Conservation (phyloP, 352 stramenopile genomes). For the Globisporangium mamillatum region DNA sequence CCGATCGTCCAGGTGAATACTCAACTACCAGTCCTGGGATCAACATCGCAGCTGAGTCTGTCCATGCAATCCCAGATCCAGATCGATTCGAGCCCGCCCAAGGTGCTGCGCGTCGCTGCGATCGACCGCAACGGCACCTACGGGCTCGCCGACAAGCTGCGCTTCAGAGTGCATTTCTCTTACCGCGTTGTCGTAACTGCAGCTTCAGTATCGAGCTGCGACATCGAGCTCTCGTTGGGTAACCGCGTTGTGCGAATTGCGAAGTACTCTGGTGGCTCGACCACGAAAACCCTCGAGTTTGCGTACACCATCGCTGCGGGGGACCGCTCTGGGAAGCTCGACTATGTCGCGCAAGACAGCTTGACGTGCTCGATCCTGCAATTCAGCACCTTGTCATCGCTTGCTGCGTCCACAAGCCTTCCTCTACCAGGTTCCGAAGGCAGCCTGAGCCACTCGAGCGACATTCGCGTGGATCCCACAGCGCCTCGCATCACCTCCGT, state of each 20-base stretch:
- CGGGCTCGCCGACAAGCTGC: conserved; percentile 33
- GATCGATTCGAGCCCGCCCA: conserved; percentile 40
- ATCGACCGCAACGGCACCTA: conserved; percentile 46
- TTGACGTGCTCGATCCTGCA: conserved; percentile 51
- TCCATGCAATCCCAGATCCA: conserved; percentile 30
- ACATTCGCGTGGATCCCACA: conserved; percentile 40
- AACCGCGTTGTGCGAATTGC: conserved; percentile 33
- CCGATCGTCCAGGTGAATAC: conserved; percentile 27
- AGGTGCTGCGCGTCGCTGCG: conserved; percentile 28
- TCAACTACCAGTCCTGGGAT: conserved; percentile 30
- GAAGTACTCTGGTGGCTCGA: conserved; percentile 45
- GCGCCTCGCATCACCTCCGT: conserved; percentile 48
- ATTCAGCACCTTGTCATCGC: conserved; percentile 37
- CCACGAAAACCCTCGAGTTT: conserved; percentile 48
- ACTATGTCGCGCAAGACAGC: conserved; percentile 41
- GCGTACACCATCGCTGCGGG: conserved; percentile 42
- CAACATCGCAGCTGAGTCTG: conserved; percentile 29
- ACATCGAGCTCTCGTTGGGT: conserved; percentile 42
- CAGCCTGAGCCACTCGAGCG: conserved; percentile 39
- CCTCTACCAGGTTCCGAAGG: conserved; percentile 35
- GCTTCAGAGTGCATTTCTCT: conserved; percentile 47
- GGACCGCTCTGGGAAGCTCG: conserved; percentile 46
- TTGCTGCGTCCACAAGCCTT: conserved; percentile 39
- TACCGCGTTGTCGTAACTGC: conserved; percentile 37
- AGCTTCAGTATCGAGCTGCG: conserved; percentile 20